Evolutionary conservation across 306 rosid species (phyloP), one percentile per base, ranked within the genome.

Genomic region (Malus asiatica): DNA sequence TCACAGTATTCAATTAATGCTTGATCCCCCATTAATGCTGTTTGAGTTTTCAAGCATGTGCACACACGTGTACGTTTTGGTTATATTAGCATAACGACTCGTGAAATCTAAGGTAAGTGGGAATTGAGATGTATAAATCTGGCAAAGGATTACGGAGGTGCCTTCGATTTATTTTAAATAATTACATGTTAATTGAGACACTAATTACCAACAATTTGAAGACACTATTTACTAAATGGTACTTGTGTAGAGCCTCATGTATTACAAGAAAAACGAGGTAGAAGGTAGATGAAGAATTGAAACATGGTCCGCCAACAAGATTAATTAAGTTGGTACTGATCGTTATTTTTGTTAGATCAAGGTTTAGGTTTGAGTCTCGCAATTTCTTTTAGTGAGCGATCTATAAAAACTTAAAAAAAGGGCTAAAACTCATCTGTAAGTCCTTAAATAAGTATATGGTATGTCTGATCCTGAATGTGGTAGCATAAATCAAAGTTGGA

Each of bases 361-460:
- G 42, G 2, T 38, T 2, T 38, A 38, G 2, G 2, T 7, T 7
- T 0, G 10, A 38, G 10, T 38, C 42, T 38, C 2, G 0, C 9
- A 38, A 38, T 38, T 0, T 7, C 2, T 38, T 38, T 38, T 38
- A 38, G 2, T 1, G 0, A 38, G 42, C 2, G 10, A 38, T 1
- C 9, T 38, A 38, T 38, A 38, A 38, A 38, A 38, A 0, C 42
- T 38, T 1, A 38, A 38, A 38, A 38, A 8, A 38, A 6, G 7
- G 9, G 2, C 0, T 38, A 38, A 38, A 0, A 38, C 42, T 38
- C 42, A 6, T 38, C 0, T 38, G 10, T 38, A 6, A 38, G 0
- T 38, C 9, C 0, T 38, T 9, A 38, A 38, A 38, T 38, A 38
- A 38, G 9, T 2, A 7, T 38, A 7, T 7, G 2, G 9, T 7